Evolutionary conservation across 768 basidiomycete species (phyloP).

Genomic region (Clathrus columnatus): DNA sequence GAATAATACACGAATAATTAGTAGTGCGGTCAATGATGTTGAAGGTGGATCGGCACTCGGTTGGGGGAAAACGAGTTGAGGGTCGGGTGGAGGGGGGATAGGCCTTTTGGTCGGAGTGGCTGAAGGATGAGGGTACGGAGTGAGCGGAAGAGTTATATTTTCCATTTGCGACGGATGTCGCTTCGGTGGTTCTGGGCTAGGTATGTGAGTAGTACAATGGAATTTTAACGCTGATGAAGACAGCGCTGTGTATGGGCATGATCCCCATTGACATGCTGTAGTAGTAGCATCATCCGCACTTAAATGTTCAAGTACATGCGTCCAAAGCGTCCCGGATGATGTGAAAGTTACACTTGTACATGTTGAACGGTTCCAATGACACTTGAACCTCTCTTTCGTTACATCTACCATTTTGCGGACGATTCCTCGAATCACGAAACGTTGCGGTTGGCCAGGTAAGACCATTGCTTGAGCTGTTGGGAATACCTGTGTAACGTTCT

Average conservation of each 20-base stretch:
- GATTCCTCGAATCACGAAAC: slow-evolving; percentile 86
- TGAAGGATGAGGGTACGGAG: slow-evolving; percentile 45
- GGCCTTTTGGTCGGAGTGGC: slow-evolving; percentile 57
- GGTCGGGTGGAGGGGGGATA: slow-evolving; percentile 61
- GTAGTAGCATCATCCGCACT: slow-evolving; percentile 28
- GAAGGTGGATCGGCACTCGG: slow-evolving; percentile 60
- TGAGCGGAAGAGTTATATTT: slow-evolving; percentile 56
- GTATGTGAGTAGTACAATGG: slow-evolving; percentile 73
- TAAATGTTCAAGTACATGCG: slow-evolving; percentile 59
- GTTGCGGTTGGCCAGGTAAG: slow-evolving; percentile 56
- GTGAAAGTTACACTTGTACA: slow-evolving; percentile 41
- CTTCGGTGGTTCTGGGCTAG: slow-evolving; percentile 43
- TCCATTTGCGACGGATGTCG: slow-evolving; percentile 67
- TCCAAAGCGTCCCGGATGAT: slow-evolving; percentile 58
- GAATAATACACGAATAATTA: slow-evolving; percentile 79
- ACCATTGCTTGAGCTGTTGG: slow-evolving; percentile 85
- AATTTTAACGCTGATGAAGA: slow-evolving; percentile 46
- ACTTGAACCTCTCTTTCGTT: slow-evolving; percentile 57
- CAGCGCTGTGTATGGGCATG: slow-evolving; percentile 43
- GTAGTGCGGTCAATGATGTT: slow-evolving; percentile 67
- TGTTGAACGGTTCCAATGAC: slow-evolving; percentile 63
- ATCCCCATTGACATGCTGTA: slow-evolving; percentile 58
- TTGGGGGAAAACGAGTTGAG: slow-evolving; percentile 47
- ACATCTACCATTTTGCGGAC: slow-evolving; percentile 53
- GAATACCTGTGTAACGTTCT: slow-evolving; percentile 80